Base-by-base conservation (phyloP, 805 yeast genomes). In the Barnettozyma sucrosica region DNA sequence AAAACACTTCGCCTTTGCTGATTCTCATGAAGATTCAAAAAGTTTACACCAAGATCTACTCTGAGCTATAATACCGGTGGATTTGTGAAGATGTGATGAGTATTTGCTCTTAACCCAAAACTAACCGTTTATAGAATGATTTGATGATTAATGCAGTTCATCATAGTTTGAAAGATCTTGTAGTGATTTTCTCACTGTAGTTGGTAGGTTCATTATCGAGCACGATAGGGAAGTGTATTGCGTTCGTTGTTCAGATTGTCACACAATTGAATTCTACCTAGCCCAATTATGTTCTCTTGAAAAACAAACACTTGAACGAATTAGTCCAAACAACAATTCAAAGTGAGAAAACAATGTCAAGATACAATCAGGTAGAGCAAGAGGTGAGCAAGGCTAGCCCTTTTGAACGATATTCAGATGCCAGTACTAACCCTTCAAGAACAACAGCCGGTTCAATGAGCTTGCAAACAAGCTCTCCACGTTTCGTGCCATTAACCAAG, bases 401-500 rank as follows among this genome's bases (percentile, higher is more conserved):
- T 25, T 3, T 13, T 8, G 28, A 25, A 3, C 7, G 28, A 28
- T 3, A 11, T 28, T 28, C 5, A 4, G 16, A 28, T 6, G 7
- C n/a, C 32, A 19, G 20, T 13, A 32, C 14, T 45, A 11, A 20
- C 10, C 3, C 13, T 2, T 66, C 4, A 8, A 83, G 72, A 85
- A 85, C 65, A 85, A 85, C 59, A 68, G 69, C 33, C 74, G 82
- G 51, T 71, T 85, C 52, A 77, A 83, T 52, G 76, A 74, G 52
- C 70, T 85, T 20, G 86, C 90, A 2, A 71, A 75, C 44, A 85
- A 85, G 61, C 68, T 85, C 34, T 74, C 87, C 2, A 72, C 81
- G 1, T 76, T 85, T 55, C 75, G 86, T 50, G 70, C 71, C 47
- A 79, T 85, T 23, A 84, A 88, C 45, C 76, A 77, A 52, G 92